phyloP scores from a whole-genome alignment of 2,329 filamentous ascomycete genomes.

The Aspergillus pseudoglaucus region DNA sequence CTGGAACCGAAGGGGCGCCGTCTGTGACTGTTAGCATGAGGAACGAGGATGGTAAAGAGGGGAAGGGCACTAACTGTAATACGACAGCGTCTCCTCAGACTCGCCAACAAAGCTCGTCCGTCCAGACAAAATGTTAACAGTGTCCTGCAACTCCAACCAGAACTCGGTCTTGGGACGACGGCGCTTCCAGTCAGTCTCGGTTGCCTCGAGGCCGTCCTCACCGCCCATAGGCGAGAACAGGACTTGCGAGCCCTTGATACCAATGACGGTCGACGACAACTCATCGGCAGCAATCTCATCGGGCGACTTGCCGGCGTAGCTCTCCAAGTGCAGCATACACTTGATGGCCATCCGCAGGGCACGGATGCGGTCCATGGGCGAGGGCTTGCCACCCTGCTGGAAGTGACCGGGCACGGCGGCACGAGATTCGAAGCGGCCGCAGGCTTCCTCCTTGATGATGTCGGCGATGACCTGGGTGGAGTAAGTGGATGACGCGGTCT shows the following conservation, averaged over 20 bases:
- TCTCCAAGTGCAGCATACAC: conserved; percentile 86
- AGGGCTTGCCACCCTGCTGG: conserved; percentile 87
- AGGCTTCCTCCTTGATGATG: conserved; percentile 90
- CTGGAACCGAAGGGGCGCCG: background rate
- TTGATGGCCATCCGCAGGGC: conserved; percentile 89
- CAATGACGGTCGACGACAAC: conserved; percentile 73
- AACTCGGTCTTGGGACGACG: conserved; percentile 75
- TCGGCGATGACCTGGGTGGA: conserved; percentile 87
- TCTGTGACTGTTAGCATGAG: background rate
- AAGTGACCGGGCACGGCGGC: conserved; percentile 90
- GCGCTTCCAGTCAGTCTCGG: conserved; percentile 89
- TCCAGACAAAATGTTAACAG: conserved; percentile 79
- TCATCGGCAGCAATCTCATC: conserved; percentile 67
- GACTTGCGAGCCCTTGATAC: conserved; percentile 82
- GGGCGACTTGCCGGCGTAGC: conserved; percentile 60
- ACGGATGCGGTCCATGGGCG: conserved; percentile 90
- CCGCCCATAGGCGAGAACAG: conserved; percentile 73
- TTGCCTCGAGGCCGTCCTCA: conserved; percentile 62
- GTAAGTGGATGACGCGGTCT: conserved; percentile 86
- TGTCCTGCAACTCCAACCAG: conserved; percentile 73
- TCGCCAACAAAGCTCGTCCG: conserved; percentile 43
- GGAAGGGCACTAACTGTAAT: conserved; percentile 16
- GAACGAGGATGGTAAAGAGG: background rate
- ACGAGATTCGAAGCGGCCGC: conserved; percentile 84
- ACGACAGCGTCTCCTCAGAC: conserved; percentile 18